Conservation (phyloP, 768 basidiomycete genomes). For the Boletus tomentosulus region DNA sequence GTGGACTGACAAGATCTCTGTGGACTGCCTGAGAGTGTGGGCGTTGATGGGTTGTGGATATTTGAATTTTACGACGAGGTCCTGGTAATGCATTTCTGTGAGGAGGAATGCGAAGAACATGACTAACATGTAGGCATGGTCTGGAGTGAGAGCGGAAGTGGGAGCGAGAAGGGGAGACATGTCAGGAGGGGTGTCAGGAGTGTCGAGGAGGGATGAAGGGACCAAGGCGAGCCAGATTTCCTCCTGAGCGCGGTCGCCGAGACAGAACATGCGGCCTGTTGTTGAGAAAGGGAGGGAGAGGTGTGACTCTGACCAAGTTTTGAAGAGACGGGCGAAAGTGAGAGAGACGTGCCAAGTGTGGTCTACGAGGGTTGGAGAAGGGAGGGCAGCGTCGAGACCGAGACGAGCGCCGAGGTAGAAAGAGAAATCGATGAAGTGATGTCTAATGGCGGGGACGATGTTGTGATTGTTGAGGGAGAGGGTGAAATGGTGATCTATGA, state of each 20-base stretch:
- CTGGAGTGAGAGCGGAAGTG: not conserved
- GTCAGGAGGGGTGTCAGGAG: not conserved
- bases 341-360: not conserved
- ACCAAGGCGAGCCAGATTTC: not conserved
- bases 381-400: not conserved
- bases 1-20: not conserved
- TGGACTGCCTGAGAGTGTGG: not conserved
- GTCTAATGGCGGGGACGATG: not conserved
- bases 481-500: not conserved
- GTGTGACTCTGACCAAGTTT: not conserved
- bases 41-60: too few relatives aligned
- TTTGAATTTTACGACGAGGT: not conserved
- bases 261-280: not conserved
- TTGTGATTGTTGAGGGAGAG: not conserved
- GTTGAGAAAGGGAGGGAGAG: not conserved
- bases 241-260: not conserved
- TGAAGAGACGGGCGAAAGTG: not conserved
- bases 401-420: not conserved
- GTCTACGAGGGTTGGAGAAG: not conserved
- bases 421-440: not conserved
- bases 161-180: not conserved
- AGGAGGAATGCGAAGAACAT: not conserved
- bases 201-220: not conserved
- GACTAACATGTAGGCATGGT: not conserved
- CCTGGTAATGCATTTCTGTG: not conserved